A percentile compares a stretch with the other conserved stretches of the same genome.
Evolutionary conservation across 352 stramenopile species (phyloP).

Genomic region (Phytopythium montanum): DNA sequence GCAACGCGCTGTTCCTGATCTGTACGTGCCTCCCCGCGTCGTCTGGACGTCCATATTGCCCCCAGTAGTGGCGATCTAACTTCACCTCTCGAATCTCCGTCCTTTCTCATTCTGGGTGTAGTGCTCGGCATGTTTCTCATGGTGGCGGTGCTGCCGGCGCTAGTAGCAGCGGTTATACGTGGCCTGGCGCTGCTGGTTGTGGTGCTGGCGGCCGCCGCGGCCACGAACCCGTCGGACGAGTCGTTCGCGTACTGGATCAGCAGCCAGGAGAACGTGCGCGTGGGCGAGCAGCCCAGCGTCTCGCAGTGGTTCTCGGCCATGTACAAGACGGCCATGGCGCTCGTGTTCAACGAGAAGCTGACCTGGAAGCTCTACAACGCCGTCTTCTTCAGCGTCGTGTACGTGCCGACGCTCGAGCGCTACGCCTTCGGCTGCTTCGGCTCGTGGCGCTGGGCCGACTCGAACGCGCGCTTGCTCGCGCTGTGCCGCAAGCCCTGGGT

Average conservation of each 20-base stretch:
- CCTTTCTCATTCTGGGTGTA: slow-evolving; percentile 9
- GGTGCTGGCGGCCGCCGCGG: slow-evolving; percentile 23
- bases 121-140: slow-evolving; percentile 71
- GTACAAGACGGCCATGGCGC: slow-evolving; percentile 63
- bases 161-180: slow-evolving; percentile 42
- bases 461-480: slow-evolving; percentile 30
- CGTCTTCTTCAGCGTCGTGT: slow-evolving; percentile 59
- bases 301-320: slow-evolving; percentile 68
- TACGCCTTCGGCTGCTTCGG: slow-evolving; percentile 67
- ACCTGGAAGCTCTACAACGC: slow-evolving; percentile 62
- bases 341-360: slow-evolving; percentile 59
- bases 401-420: slow-evolving; percentile 54
- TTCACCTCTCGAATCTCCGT: neutral
- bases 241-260: slow-evolving; percentile 69
- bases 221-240: slow-evolving; percentile 66
- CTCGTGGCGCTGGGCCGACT: slow-evolving; percentile 72
- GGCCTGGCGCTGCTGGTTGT: slow-evolving; percentile 26
- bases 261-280: slow-evolving; percentile 51
- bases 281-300: slow-evolving; percentile 32
- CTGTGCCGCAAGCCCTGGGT: slow-evolving; percentile 55
- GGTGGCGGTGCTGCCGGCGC: slow-evolving; percentile 53
- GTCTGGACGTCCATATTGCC: neutral
- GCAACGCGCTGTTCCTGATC: slow-evolving; percentile 73
- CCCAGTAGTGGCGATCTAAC: neutral
- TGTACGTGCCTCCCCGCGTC: slow-evolving; percentile 25